Percentiles rank a stretch among this genome's conserved stretches.
phyloP scores from a whole-genome alignment of 108 stramenopile species.

The Fistulifera solaris region DNA sequence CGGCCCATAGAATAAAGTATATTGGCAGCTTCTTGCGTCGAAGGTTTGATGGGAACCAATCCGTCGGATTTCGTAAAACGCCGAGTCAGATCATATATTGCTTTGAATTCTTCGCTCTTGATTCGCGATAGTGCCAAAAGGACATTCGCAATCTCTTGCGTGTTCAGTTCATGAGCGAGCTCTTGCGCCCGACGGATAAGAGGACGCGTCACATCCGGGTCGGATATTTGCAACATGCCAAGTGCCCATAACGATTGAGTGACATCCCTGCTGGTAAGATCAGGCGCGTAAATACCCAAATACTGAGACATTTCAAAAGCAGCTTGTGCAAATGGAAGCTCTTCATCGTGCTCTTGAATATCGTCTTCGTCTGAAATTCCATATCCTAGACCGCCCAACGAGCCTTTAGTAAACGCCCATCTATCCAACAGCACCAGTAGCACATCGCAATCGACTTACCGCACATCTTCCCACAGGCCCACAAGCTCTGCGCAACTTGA shows the following conservation, averaged over 20 bases:
- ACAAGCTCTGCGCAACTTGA: conserved; percentile 47
- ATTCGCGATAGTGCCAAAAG: conserved; percentile 55
- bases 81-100: conserved; percentile 22
- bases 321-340: too few relatives aligned
- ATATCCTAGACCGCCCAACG: neutral
- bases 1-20: conserved; percentile 47
- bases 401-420: neutral
- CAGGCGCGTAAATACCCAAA: conserved; percentile 10
- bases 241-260: conserved; percentile 58
- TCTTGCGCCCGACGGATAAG: conserved; percentile 20
- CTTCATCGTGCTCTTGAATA: neutral
- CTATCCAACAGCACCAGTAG: conserved; percentile 7
- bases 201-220: conserved; percentile 5
- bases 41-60: conserved; percentile 28
- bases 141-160: conserved; percentile 48
- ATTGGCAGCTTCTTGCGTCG: conserved; percentile 47
- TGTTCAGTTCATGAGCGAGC: conserved; percentile 21
- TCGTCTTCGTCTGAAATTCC: conserved; percentile 4
- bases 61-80: conserved; percentile 20
- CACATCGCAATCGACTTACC: neutral
- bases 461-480: conserved; percentile 69
- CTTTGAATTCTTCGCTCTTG: conserved; percentile 18
- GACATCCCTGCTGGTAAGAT: conserved; percentile 47
- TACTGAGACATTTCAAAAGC: too few relatives aligned
- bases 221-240: conserved; percentile 31